phyloP scores from a whole-genome alignment of 78 protist species.

The Diacronema lutheri region DNA sequence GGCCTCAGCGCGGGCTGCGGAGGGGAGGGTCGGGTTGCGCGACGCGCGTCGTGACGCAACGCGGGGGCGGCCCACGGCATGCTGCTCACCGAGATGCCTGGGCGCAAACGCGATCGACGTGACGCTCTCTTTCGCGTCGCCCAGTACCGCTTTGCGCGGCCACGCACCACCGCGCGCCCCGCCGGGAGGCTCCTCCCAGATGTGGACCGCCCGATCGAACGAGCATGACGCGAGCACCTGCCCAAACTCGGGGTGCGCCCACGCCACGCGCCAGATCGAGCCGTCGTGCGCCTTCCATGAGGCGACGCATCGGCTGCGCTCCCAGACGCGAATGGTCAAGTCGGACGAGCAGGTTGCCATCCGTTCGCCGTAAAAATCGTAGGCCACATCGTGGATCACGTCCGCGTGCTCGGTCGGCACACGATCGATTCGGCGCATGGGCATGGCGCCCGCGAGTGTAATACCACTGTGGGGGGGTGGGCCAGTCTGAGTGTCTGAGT shows the following conservation, averaged over 20 bases:
- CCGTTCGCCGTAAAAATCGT: slow-evolving; percentile 77
- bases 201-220: slow-evolving; percentile 71
- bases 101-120: slow-evolving; percentile 79
- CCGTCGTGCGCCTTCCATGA: slow-evolving; percentile 75
- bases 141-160: slow-evolving; percentile 43
- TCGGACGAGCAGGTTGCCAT: slow-evolving; percentile 78
- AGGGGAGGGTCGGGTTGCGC: too few relatives aligned
- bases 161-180: background rate
- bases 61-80: too few relatives aligned
- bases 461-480: too few relatives aligned
- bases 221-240: slow-evolving; percentile 81
- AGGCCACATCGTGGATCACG: slow-evolving; percentile 64
- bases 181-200: slow-evolving; percentile 79
- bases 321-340: slow-evolving; percentile 46
- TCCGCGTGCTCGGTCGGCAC: slow-evolving; percentile 56
- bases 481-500: too few relatives aligned
- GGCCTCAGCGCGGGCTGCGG: too few relatives aligned
- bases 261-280: slow-evolving; percentile 72
- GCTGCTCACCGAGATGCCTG: slow-evolving; percentile 55
- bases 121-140: slow-evolving; percentile 66
- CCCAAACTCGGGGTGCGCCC: slow-evolving; percentile 92
- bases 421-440: too few relatives aligned
- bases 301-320: background rate
- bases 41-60: too few relatives aligned
- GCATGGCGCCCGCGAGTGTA: too few relatives aligned